Percentiles rank a stretch among this genome's conserved stretches.
Evolutionary conservation across 805 yeast genomes (phyloP).

Genomic region (Cyberlindnera samutprakarnensis): DNA sequence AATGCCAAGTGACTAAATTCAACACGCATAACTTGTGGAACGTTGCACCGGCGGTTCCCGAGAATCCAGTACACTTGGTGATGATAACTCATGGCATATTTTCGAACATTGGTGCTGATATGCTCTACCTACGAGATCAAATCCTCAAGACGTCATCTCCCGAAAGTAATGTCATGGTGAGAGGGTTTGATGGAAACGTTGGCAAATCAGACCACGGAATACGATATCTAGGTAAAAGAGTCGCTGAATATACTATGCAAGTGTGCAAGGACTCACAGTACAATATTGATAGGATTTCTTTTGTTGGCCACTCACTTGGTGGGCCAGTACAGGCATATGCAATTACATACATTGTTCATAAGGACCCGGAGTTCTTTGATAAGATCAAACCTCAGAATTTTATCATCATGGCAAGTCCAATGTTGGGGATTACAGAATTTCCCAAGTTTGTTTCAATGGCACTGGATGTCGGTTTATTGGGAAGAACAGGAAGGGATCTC

Average conservation of each 20-base stretch:
- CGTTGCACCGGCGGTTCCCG: constrained; percentile 43
- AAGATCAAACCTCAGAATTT: constrained; percentile 67
- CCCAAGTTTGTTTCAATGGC: constrained; percentile 82
- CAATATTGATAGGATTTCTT: constrained; percentile 60
- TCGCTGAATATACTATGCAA: constrained; percentile 57
- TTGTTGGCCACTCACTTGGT: constrained; percentile 90
- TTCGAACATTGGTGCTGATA: constrained; percentile 83
- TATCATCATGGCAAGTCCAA: constrained; percentile 79
- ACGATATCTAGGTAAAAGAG: constrained; percentile 71
- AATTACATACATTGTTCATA: constrained; percentile 56
- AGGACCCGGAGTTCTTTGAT: constrained; percentile 64
- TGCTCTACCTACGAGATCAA: constrained; percentile 79
- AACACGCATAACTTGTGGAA: constrained; percentile 75
- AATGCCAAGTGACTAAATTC: constrained; percentile 25
- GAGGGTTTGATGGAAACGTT: constrained; percentile 78
- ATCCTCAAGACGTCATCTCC: constrained; percentile 39
- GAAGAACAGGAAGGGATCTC: constrained; percentile 86
- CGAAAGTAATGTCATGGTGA: constrained; percentile 52
- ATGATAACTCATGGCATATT: constrained; percentile 88
- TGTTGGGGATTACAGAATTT: constrained; percentile 84
- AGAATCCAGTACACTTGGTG: constrained; percentile 71
- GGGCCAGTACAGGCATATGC: constrained; percentile 92
- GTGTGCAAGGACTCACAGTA: constrained; percentile 36
- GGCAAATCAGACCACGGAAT: constrained; percentile 89
- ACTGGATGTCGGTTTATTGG: constrained; percentile 82